Conservation (phyloP, 2,329 filamentous ascomycete species). For the Cladorrhinum sp. region DNA sequence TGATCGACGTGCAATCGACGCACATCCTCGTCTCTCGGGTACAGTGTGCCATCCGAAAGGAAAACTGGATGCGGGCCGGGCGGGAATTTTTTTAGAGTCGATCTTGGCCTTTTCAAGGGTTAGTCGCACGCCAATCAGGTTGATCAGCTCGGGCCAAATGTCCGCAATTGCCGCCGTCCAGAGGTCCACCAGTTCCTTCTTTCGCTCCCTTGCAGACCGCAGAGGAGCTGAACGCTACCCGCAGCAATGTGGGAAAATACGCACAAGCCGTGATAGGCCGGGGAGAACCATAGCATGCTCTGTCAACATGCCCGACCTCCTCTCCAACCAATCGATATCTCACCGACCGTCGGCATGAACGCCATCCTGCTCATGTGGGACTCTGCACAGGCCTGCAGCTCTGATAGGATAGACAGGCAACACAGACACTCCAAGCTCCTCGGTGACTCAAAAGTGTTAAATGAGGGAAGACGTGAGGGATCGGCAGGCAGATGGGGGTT, state of each 20-base stretch:
- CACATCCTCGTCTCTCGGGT: background rate
- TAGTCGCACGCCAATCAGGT: slow-evolving; percentile 15
- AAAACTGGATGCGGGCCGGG: slow-evolving; percentile 16
- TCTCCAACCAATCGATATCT: background rate
- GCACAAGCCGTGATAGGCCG: slow-evolving; percentile 2
- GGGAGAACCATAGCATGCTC: background rate
- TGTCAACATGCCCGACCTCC: background rate
- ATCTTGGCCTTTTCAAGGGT: slow-evolving; percentile 6
- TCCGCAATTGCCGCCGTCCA: slow-evolving; percentile 14
- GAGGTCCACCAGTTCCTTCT: slow-evolving; percentile 8
- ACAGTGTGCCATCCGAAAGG: background rate
- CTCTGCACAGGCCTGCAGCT: background rate
- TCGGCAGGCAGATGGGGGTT: background rate
- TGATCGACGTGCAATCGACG: background rate
- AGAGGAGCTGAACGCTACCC: slow-evolving; percentile 23
- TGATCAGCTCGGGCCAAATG: background rate
- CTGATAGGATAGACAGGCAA: background rate
- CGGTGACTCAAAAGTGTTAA: background rate
- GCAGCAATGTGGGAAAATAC: background rate
- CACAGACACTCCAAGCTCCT: background rate
- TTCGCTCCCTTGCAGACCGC: slow-evolving; percentile 16
- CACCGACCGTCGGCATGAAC: background rate
- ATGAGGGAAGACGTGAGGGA: background rate
- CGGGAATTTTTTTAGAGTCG: slow-evolving; percentile 9
- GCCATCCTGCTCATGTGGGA: background rate